A percentile compares a stretch with the other conserved stretches of the same genome.
Evolutionary conservation across 2,329 filamentous ascomycete species (phyloP).

Genomic region (Diplodia corticola): DNA sequence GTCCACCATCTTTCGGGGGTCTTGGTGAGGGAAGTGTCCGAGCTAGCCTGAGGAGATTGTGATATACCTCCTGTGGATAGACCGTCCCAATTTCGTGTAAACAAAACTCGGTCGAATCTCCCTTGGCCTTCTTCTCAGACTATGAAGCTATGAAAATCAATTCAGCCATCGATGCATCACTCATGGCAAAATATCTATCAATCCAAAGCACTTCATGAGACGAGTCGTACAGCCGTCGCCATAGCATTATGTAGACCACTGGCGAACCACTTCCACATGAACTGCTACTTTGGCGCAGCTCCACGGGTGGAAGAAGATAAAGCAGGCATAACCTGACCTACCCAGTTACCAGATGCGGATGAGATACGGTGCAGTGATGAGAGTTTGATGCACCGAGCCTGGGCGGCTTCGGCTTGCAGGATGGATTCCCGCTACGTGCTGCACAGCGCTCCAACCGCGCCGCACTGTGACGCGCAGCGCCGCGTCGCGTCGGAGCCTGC

Average conservation of each 20-base stretch:
- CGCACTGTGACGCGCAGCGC: too few species aligned
- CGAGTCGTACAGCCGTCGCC: background rate
- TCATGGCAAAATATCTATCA: too few species aligned
- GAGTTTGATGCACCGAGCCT: background rate
- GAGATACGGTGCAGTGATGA: background rate
- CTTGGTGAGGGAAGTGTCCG: background rate
- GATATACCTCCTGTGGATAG: background rate
- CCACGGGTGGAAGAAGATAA: background rate
- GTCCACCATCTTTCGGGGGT: background rate
- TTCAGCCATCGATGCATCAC: too few species aligned
- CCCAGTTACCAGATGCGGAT: background rate
- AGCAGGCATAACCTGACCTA: background rate
- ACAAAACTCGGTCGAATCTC: too few species aligned
- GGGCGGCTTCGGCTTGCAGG: background rate
- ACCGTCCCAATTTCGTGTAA: too few species aligned
- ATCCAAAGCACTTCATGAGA: too few species aligned
- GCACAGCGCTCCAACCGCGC: too few species aligned
- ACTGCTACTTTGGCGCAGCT: background rate
- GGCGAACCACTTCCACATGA: background rate
- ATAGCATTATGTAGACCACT: background rate
- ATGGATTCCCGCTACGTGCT: background rate
- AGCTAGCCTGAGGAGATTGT: background rate
- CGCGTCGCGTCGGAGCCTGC: background rate
- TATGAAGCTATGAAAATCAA: too few species aligned
- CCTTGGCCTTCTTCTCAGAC: too few species aligned